These are phyloP conservation scores for Didymella lethalis DNA, from an alignment of 2,329 filamentous ascomycete genomes.

Conservation along the genomic window DNA sequence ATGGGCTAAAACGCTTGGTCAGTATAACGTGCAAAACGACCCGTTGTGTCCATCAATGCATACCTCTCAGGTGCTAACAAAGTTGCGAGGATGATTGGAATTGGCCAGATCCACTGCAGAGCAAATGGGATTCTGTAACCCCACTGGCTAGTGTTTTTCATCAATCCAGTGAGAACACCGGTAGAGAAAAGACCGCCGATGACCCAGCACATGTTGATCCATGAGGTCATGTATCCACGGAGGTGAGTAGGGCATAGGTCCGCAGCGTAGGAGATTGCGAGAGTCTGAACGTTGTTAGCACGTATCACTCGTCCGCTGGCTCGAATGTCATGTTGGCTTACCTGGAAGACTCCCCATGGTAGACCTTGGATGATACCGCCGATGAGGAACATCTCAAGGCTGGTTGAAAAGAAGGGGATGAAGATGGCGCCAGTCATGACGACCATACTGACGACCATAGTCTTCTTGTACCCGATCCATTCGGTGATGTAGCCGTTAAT, in stretches of 20 bases:
- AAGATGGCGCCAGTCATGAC: constrained; percentile 36
- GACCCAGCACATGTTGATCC: constrained; percentile 77
- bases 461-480: constrained; percentile 49
- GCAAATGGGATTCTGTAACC: constrained; percentile 70
- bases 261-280: constrained; percentile 36
- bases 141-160: constrained; percentile 69
- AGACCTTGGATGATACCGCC: constrained; percentile 61
- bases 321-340: background rate
- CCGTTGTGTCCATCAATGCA: background rate
- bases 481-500: constrained; percentile 55
- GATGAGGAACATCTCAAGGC: constrained; percentile 64
- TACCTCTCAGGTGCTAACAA: constrained; percentile 68
- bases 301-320: background rate
- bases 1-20: constrained; percentile 44
- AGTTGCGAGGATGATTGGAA: constrained; percentile 70
- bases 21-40: background rate
- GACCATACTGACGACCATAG: constrained; percentile 37
- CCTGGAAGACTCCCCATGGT: constrained; percentile 53
- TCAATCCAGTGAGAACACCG: constrained; percentile 71
- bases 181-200: constrained; percentile 72
- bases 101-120: constrained; percentile 77
- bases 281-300: constrained; percentile 27
- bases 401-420: constrained; percentile 39
- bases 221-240: constrained; percentile 63
- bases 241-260: constrained; percentile 73